Evolutionary conservation across 2,329 filamentous ascomycete species (phyloP), one percentile per base, ranked within the genome.

Genomic region (Pseudogymnoascus sp.): DNA sequence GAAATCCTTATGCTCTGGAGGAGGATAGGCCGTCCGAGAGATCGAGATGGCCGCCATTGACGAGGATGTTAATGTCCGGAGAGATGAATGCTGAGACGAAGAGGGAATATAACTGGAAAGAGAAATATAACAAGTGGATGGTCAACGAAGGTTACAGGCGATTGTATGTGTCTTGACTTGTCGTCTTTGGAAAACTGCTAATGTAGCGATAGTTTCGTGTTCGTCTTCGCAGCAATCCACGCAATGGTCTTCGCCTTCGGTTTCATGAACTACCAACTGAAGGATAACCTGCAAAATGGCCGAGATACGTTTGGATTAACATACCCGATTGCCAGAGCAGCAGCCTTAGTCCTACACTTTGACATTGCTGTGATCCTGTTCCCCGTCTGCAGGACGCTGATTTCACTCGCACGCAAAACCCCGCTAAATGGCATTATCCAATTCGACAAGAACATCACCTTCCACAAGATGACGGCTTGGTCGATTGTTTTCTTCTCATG

Each of bases 391-490:
- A 83, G 90, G 62, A 94, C 89, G 11, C 82, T 94, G 67, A 91
- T 94, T 70, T 94, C 89, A 60, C 82, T 93, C 64, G 81, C 87
- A 59, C 83, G 90, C 64, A 88, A 90, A 71, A 94, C 90, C 6
- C 88, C 90, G 6, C 79, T 94, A 61, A 92, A 93, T 73, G 89
- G 90, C 67, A 90, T 94, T 70, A 88, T 95, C 66, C 90, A 91
- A 67, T 91, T 94, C 74, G 89, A 91, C 77, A 92, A 91, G 79
- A 91, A 92, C 76, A 91, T 92, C 72, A 90, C 88, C 47, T 93
- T 94, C 75, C 90, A 94, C 77, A 93, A 90, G 75, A 85, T 81
- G 57, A 89, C 89, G 25, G 90, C 88, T 5, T 94, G 89, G 89
- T 91, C 89, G 22, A 91, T 95, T 69, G 86, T 94, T 66, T 91